Evolutionary conservation across 768 basidiomycete genomes (phyloP).

Genomic region (Lactarius trivialis): DNA sequence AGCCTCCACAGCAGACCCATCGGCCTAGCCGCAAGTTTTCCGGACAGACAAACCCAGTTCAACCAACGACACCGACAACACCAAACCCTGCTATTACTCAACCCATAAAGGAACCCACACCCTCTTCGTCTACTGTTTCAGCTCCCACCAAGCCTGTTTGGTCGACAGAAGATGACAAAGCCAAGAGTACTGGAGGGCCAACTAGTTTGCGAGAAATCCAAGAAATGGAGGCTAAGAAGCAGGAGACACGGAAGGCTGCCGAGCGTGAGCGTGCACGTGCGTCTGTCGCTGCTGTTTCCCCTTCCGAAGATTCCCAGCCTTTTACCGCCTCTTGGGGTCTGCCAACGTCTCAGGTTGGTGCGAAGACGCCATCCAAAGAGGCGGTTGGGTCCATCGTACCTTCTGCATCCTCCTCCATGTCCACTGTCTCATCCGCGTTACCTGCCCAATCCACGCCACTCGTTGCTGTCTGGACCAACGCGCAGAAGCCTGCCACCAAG

Average conservation of each 20-base stretch:
- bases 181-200: constrained; percentile 44
- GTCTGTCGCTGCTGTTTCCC: constrained; percentile 40
- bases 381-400: constrained; percentile 34
- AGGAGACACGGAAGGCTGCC: constrained; percentile 66
- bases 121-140: constrained; percentile 24
- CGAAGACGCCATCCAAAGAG: constrained; percentile 12
- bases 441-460: constrained; percentile 25
- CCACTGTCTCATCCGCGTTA: constrained; percentile 27
- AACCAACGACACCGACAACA: constrained; percentile 16
- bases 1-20: constrained; percentile 24
- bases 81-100: constrained; percentile 19
- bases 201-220: constrained; percentile 90
- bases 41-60: constrained; percentile 17
- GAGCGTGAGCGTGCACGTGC: constrained; percentile 66
- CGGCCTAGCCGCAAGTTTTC: constrained; percentile 20
- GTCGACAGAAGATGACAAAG: constrained; percentile 62
- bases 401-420: constrained; percentile 43
- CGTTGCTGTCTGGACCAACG: constrained; percentile 75
- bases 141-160: constrained; percentile 49
- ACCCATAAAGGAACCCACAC: constrained; percentile 20
- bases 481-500: constrained; percentile 53
- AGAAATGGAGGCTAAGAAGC: constrained; percentile 80
- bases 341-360: constrained; percentile 73
- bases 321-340: constrained; percentile 80
- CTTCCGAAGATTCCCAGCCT: constrained; percentile 49